A percentile compares a stretch with the other conserved stretches of the same genome.
Conservation (phyloP, 768 basidiomycete genomes). For the Terana coerulea region DNA sequence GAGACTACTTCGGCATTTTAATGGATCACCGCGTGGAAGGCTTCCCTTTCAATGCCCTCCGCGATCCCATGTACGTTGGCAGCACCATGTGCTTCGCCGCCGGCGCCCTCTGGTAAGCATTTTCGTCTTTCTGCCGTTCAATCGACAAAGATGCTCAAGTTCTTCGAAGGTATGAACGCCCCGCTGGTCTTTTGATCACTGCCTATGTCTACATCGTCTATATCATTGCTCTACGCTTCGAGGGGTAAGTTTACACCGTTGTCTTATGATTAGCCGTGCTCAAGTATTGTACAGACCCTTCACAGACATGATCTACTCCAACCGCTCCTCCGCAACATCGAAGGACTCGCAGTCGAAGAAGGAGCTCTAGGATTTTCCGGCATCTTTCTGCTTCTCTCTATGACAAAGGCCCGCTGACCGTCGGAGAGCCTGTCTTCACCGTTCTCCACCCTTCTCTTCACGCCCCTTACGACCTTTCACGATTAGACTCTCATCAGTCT, state of each 20-base stretch:
- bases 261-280: background rate
- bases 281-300: conserved; percentile 49
- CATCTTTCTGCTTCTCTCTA: background rate
- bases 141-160: background rate
- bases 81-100: conserved; percentile 88
- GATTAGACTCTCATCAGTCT: conserved; percentile 13
- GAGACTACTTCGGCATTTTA: conserved; percentile 79
- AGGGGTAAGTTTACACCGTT: conserved; percentile 66
- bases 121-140: background rate
- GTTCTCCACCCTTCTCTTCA: background rate
- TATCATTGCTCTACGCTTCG: conserved; percentile 76
- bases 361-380: conserved; percentile 20
- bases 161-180: conserved; percentile 72
- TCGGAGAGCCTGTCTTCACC: no score
- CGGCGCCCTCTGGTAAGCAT: conserved; percentile 76
- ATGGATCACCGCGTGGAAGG: conserved; percentile 90
- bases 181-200: conserved; percentile 79
- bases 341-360: conserved; percentile 26
- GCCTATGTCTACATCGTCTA: conserved; percentile 84
- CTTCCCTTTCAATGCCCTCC: conserved; percentile 93
- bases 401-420: no score
- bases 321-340: conserved; percentile 32
- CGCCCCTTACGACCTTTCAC: background rate
- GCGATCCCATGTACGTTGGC: conserved; percentile 97
- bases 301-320: conserved; percentile 79